Evolutionary conservation across 1,284 basidiomycete genomes (phyloP).

Genomic region (Ceratobasidium papillatum): DNA sequence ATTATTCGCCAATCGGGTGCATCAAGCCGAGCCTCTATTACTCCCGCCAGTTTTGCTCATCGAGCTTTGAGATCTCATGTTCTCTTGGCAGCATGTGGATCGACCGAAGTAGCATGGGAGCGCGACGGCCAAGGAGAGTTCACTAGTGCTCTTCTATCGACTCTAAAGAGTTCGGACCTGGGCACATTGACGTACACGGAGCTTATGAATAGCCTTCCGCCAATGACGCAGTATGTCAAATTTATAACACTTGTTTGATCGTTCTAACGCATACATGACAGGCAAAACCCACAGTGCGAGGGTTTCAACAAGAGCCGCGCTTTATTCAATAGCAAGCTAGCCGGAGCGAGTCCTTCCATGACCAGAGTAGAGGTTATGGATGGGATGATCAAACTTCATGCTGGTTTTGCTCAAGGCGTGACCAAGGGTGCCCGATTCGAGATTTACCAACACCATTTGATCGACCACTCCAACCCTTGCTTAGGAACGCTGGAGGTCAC

Average conservation of each 20-base stretch:
- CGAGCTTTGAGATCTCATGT: conserved; percentile 14
- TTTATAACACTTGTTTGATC: background rate
- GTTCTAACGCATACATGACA: background rate
- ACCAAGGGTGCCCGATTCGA: conserved; percentile 67
- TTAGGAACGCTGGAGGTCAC: background rate
- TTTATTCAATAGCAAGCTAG: conserved; percentile 65
- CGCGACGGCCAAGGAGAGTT: conserved; percentile 59
- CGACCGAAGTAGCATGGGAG: conserved; percentile 32
- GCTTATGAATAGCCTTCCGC: conserved; percentile 52
- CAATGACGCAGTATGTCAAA: conserved; percentile 45
- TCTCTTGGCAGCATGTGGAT: conserved; percentile 29
- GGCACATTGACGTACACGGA: conserved; percentile 62
- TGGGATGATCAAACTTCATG: conserved; percentile 54
- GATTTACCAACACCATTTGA: conserved; percentile 61
- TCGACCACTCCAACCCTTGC: conserved; percentile 49
- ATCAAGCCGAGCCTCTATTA: background rate
- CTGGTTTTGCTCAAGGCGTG: conserved; percentile 68
- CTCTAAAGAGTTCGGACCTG: conserved; percentile 58
- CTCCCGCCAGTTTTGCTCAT: background rate
- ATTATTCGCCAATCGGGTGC: background rate
- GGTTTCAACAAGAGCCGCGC: conserved; percentile 61
- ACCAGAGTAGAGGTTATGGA: conserved; percentile 56
- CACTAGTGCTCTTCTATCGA: conserved; percentile 62
- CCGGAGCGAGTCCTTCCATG: conserved; percentile 59
- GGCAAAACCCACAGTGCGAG: conserved; percentile 62